Evolutionary conservation across 2,329 filamentous ascomycete species (phyloP), one percentile per base, ranked within the genome.

Genomic region (Trichoderma oligosporum): DNA sequence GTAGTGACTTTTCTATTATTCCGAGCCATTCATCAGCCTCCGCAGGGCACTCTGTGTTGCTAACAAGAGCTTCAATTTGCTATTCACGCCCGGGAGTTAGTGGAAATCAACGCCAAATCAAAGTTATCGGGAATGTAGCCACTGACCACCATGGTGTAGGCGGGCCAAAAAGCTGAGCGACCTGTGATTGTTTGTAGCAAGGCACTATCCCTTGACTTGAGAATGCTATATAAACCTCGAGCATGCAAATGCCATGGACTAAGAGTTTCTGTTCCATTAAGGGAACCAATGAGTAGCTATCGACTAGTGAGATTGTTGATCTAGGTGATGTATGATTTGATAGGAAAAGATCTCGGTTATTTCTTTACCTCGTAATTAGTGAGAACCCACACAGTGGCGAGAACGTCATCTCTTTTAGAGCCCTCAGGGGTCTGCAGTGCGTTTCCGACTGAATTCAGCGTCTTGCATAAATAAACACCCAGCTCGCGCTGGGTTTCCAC

Each of bases 361-460:
- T 9, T 20, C 60, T 24, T 44, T 59, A 72, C 73, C 66, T 75
- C 73, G 45, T 75, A 74, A 58, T 73, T 74, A 38, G 71, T 61
- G 18, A 75, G 62, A 31, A 75, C 67, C 73, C 73, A 75, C 3
- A 75, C 70, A 3, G 73, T 72, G 14, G 70, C 70, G 14, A 75
- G 68, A 18, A 74, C 66, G 54, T 75, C 70, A 20, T 73, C 65
- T 56, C 73, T 59, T 38, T 66, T 29, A 4, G 67, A 61, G 5
- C 70, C 68, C 6, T 62, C 60, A 4, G 66, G 63, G 8, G 67
- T 63, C 6, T 61, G 66, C 14, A 75, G 61, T 6, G 76, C 76
- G 6, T 69, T 64, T 36, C 72, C 67, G 16, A 80, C 68, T 3
- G 71, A 65, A n/a, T 63, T 66, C 41, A 75, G 59, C 0, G 73